Base-by-base conservation (phyloP, 2,329 filamentous ascomycete species). In the Alternaria consortialis region DNA sequence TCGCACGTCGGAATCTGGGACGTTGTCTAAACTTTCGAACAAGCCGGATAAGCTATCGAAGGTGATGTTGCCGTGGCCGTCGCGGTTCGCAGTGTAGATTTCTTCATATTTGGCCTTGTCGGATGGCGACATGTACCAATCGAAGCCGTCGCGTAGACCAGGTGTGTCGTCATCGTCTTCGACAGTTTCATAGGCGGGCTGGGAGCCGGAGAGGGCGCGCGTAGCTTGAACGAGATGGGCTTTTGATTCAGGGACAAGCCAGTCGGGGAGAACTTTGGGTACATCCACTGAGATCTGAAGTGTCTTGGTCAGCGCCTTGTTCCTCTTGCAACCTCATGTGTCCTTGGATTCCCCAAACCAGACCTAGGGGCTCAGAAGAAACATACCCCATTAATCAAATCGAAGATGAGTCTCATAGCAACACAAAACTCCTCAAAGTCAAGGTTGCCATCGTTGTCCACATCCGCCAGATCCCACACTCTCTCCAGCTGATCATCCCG, bases 351-450 rank as follows among this genome's bases (percentile, higher is more conserved):
- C 20, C n/a, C 17, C 46, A 15, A n/a, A 23, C 36, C 12, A 13
- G 29, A 29, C 46, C 36, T 31, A 7, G 20, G 6, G 8, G 32
- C 37, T 29, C 17, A 17, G 20, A 25, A 68, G 70, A 58, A 25
- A 68, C 72, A 53, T 85, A 96, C 92, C 72, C 95, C 95, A 75
- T 99, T 99, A 71, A 99, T 89, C 68, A 98, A 84, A 79, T 99
- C 95, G 80, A 98, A 99, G 73, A 98, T 97, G 74, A 99, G 84
- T 75, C 95, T 88, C 95, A 99, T 99, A 39, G 94, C 95, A 60
- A 99, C 95, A 80, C 95, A 99, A 80, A 99, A 99, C 84, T 99
- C 95, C 82, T 99, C 95, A 83, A 99, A 99, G 81, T 99, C 95
- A 56, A 99, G 85, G 80, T 96, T 96, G 65, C 95, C 95, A 83